Evolutionary conservation across 2,329 filamentous ascomycete species (phyloP).

Genomic region (Plectosphaerella cucumerina): DNA sequence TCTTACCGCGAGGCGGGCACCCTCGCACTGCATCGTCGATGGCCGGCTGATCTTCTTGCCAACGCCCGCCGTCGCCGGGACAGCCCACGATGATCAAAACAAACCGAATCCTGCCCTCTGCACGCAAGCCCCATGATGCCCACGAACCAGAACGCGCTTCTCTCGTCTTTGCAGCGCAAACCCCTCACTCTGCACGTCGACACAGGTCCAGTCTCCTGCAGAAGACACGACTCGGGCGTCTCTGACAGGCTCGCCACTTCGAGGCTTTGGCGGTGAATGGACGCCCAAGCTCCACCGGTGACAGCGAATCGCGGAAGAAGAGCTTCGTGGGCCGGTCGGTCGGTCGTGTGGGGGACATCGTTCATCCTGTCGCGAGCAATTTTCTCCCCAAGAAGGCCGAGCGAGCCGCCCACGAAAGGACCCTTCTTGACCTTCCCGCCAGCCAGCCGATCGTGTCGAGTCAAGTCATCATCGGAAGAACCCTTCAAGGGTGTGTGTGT

Average conservation of each 20-base stretch:
- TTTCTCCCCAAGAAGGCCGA: too few species aligned
- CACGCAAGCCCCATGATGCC: background rate
- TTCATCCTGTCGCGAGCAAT: too few species aligned
- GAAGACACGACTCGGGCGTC: constrained; percentile 21
- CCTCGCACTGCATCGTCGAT: too few species aligned
- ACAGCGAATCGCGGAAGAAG: constrained; percentile 21
- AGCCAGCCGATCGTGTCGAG: too few species aligned
- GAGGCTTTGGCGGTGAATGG: constrained; percentile 9
- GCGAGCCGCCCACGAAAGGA: too few species aligned
- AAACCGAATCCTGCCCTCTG: constrained; percentile 3
- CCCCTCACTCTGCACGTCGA: constrained; percentile 6
- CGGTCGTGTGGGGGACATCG: background rate
- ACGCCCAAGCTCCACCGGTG: constrained; percentile 10
- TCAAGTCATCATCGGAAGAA: too few species aligned
- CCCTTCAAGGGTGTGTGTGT: too few species aligned
- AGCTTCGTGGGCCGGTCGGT: background rate
- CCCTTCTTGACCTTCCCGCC: too few species aligned
- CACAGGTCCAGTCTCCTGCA: constrained; percentile 21
- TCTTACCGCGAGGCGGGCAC: too few species aligned
- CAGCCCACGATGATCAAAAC: constrained; percentile 10
- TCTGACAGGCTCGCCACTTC: constrained; percentile 20
- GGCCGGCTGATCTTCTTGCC: background rate
- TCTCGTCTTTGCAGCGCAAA: background rate
- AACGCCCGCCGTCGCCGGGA: background rate
- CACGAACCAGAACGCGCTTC: background rate